Conservation (phyloP, 306 rosid genomes). For the Astragalus membranaceus region DNA sequence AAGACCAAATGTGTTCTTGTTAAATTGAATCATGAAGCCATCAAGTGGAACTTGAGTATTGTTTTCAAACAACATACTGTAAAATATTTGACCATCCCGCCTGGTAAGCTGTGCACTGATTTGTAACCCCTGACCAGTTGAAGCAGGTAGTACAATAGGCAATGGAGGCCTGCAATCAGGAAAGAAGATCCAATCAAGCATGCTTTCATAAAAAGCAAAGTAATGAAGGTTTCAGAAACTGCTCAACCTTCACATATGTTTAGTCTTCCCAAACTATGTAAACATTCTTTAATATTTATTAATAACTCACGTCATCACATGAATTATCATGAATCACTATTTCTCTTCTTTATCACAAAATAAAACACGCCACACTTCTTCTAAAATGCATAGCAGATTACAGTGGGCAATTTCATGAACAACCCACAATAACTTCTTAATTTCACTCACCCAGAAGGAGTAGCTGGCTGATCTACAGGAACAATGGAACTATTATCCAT, state of each 20-base stretch:
- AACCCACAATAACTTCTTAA: neutral
- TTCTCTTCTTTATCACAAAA: conserved; percentile 2
- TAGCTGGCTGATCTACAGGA: conserved; percentile 67
- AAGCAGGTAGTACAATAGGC: conserved; percentile 72
- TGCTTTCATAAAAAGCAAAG: conserved; percentile 4
- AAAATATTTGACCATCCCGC: conserved; percentile 78
- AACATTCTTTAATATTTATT: neutral
- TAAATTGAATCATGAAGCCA: conserved; percentile 98
- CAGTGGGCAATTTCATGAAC: conserved; percentile 2
- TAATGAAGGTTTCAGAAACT: conserved; percentile 7
- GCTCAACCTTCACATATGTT: neutral
- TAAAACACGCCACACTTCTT: neutral
- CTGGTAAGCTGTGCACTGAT: conserved; percentile 84
- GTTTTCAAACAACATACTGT: conserved; percentile 80
- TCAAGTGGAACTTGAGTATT: conserved; percentile 72
- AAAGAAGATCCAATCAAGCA: conserved; percentile 26
- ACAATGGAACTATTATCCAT: conserved; percentile 72
- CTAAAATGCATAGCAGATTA: conserved; percentile 8
- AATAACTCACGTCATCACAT: neutral
- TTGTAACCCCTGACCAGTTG: conserved; percentile 93
- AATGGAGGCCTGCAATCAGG: conserved; percentile 65
- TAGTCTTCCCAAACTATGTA: neutral
- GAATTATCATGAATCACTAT: neutral
- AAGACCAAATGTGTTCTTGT: conserved; percentile 93
- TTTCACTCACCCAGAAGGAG: conserved; percentile 72